Evolutionary conservation across 306 rosid genomes (phyloP).

Genomic region (barrel medic (Medicago truncatula)): DNA sequence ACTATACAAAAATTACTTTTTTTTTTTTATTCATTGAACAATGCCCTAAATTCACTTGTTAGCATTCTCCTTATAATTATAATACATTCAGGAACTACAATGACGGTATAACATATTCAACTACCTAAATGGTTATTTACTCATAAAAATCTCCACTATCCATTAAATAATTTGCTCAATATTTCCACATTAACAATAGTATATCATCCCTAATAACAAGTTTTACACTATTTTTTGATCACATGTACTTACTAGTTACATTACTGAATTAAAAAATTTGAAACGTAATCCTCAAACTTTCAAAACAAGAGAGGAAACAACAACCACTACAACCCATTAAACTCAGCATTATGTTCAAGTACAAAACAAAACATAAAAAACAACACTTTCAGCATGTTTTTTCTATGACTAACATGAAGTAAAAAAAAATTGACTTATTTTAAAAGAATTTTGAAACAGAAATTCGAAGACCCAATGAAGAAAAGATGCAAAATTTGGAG

Average conservation of each 20-base stretch:
- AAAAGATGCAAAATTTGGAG: slow-evolving; percentile 32
- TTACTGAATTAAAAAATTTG: no score
- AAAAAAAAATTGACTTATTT: slow-evolving; percentile 1
- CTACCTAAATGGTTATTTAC: neutral
- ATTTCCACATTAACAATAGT: neutral
- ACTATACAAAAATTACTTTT: no score
- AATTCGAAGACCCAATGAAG: slow-evolving; percentile 18
- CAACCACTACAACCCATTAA: neutral
- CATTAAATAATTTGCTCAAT: neutral
- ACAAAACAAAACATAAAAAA: neutral
- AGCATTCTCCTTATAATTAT: neutral
- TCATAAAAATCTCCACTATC: neutral
- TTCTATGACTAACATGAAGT: neutral
- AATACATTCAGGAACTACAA: neutral
- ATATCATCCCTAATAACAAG: slow-evolving; percentile 18
- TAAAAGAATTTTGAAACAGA: neutral
- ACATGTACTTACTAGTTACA: neutral
- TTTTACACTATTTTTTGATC: slow-evolving; percentile 1
- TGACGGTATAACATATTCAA: neutral
- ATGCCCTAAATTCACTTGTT: no score
- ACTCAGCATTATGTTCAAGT: neutral
- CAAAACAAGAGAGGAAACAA: no score
- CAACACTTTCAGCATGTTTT: neutral
- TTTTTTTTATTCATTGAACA: no score
- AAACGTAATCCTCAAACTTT: neutral